Conservation (phyloP, 1,139 yeast genomes). For the Candida sp. region DNA sequence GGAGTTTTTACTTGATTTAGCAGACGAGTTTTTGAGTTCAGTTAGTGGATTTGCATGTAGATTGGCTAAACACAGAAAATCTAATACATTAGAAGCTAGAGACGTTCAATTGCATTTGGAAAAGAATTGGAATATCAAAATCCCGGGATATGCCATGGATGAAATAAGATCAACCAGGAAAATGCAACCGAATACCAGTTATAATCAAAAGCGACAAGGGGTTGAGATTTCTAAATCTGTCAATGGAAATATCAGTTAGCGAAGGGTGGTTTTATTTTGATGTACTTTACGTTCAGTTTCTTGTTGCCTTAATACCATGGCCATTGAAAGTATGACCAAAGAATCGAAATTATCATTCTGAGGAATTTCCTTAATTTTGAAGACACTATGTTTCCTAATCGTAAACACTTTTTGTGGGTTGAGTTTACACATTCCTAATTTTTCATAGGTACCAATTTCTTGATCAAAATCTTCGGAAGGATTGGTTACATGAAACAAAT, state of each 20-base stretch:
- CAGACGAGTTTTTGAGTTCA: constrained; percentile 91
- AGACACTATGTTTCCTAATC: not conserved
- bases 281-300: not conserved
- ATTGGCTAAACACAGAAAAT: constrained; percentile 92
- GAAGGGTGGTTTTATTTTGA: not conserved
- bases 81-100: constrained; percentile 80
- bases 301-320: not conserved
- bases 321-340: not conserved
- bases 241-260: constrained; percentile 14
- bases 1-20: constrained; percentile 83
- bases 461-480: not conserved
- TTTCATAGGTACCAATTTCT: not conserved
- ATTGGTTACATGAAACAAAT: not conserved
- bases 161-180: constrained; percentile 84
- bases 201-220: constrained; percentile 60
- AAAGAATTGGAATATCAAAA: constrained; percentile 91
- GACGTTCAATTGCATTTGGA: constrained; percentile 93
- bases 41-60: constrained; percentile 95
- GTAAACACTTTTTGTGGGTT: not conserved
- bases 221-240: constrained; percentile 24
- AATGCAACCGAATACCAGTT: constrained; percentile 71
- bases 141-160: constrained; percentile 95
- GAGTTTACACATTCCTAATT: not conserved
- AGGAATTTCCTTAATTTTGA: not conserved
- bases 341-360: not conserved